These are phyloP conservation scores for Fusarium agapanthi DNA, from an alignment of 2,329 filamentous ascomycete genomes.

Conservation along the genomic window DNA sequence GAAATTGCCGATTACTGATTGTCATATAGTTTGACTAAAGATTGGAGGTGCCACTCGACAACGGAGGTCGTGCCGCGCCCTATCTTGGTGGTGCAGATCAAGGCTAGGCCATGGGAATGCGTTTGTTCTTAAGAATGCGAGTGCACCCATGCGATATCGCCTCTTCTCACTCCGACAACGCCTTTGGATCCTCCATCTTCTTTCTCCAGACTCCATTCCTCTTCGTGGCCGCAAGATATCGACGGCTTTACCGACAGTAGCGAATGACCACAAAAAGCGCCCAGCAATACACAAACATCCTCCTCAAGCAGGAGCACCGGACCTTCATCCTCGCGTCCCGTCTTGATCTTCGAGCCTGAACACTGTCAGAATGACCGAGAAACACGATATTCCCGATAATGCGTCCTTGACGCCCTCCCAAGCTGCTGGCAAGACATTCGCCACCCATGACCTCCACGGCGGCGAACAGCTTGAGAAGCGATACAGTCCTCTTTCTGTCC, in stretches of 20 bases:
- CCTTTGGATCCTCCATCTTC: background rate
- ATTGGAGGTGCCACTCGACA: background rate
- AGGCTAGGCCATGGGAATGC: background rate
- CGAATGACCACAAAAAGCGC: conserved; percentile 21
- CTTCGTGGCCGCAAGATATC: background rate
- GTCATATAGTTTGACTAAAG: background rate
- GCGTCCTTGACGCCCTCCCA: conserved; percentile 31
- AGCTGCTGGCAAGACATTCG: conserved; percentile 19
- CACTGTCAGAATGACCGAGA: conserved; percentile 4
- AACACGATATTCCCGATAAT: conserved; percentile 13
- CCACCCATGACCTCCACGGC: background rate
- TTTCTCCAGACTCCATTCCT: background rate
- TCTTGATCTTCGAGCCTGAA: conserved; percentile 14
- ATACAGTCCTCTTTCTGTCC: conserved; percentile 38
- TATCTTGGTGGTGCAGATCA: background rate
- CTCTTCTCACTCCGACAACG: background rate
- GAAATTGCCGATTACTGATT: background rate
- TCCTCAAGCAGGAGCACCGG: conserved; percentile 19
- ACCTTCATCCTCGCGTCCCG: conserved; percentile 20
- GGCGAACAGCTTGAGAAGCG: conserved; percentile 34
- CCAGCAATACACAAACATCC: conserved; percentile 23
- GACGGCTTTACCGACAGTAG: background rate
- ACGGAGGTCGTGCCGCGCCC: background rate
- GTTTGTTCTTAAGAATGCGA: background rate
- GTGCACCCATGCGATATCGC: background rate